A percentile compares a stretch with the other conserved stretches of the same genome.
Conservation (phyloP, 208 protist species). For the Herpetomonas samuelpessoai region DNA sequence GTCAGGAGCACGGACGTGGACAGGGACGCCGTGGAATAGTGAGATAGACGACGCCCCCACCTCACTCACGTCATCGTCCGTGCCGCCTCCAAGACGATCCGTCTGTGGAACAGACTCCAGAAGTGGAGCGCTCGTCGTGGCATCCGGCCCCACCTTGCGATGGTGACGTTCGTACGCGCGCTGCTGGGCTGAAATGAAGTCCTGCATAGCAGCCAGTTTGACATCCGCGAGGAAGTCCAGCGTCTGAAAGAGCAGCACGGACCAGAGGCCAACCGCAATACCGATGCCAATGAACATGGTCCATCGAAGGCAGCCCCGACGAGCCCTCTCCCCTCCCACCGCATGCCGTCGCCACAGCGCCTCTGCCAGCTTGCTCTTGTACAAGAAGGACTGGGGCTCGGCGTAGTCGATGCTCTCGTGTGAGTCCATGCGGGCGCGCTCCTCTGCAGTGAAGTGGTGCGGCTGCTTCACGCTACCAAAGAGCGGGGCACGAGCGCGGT, state of each 20-base stretch:
- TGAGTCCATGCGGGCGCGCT: constrained; percentile 68
- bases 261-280: constrained; percentile 52
- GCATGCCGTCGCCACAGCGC: constrained; percentile 10
- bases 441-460: constrained; percentile 57
- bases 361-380: constrained; percentile 28
- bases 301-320: constrained; percentile 49
- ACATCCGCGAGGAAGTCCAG: constrained; percentile 51
- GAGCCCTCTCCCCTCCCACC: too few species aligned
- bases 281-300: constrained; percentile 60
- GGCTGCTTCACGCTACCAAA: constrained; percentile 46
- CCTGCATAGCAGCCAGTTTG: constrained; percentile 36
- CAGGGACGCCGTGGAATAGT: constrained; percentile 7
- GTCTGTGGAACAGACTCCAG: too few species aligned
- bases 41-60: too few species aligned
- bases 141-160: constrained; percentile 3
- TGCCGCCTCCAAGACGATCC: too few species aligned
- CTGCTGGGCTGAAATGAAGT: constrained; percentile 21
- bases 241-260: constrained; percentile 69
- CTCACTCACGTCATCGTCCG: too few species aligned
- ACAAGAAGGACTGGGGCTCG: constrained; percentile 45
- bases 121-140: constrained; percentile 13
- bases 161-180: neutral
- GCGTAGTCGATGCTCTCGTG: constrained; percentile 83
- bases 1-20: constrained; percentile 13
- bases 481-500: constrained; percentile 31